Percentiles rank a stretch among this genome's conserved stretches.
These are phyloP conservation scores for Rosa multiflora DNA, from an alignment of 306 rosid species.

Conservation along the genomic window DNA sequence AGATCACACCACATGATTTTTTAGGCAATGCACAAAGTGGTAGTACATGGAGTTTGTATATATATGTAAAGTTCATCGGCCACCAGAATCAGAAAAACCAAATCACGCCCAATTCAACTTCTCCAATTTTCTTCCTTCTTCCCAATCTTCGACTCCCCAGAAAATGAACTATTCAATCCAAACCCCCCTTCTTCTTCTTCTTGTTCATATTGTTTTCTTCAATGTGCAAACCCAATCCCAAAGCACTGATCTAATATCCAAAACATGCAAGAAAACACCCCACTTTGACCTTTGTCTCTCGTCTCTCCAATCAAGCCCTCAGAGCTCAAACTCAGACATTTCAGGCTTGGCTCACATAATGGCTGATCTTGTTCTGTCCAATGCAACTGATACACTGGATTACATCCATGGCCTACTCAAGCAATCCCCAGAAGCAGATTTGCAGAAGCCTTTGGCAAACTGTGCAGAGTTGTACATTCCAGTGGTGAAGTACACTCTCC, in stretches of 20 bases:
- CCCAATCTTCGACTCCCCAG: not conserved
- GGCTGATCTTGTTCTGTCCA: conserved; percentile 19
- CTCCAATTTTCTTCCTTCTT: not conserved
- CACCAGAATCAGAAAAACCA: conserved; percentile 1
- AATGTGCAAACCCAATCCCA: not conserved
- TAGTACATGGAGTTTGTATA: not conserved
- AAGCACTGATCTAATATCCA: conserved; percentile 9
- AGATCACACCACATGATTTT: conserved; percentile 12
- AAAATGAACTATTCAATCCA: not conserved
- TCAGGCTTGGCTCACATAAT: conserved; percentile 25
- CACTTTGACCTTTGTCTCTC: conserved; percentile 28
- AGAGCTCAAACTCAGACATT: conserved; percentile 25
- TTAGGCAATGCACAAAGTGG: not conserved
- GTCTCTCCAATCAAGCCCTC: conserved; percentile 31
- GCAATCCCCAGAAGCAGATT: conserved; percentile 13
- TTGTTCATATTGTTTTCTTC: conserved; percentile 2
- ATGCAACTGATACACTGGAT: conserved; percentile 25
- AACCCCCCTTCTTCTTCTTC: conserved; percentile 2
- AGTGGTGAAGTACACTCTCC: conserved; percentile 65
- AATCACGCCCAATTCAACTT: not conserved
- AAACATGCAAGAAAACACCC: conserved; percentile 34
- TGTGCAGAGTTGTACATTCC: conserved; percentile 84
- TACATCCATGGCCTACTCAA: conserved; percentile 25
- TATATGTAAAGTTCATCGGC: too few species aligned
- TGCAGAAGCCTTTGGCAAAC: conserved; percentile 63